These are phyloP conservation scores for Aspergillus sp. DNA, from an alignment of 2,329 filamentous ascomycete genomes.

Conservation along the genomic window DNA sequence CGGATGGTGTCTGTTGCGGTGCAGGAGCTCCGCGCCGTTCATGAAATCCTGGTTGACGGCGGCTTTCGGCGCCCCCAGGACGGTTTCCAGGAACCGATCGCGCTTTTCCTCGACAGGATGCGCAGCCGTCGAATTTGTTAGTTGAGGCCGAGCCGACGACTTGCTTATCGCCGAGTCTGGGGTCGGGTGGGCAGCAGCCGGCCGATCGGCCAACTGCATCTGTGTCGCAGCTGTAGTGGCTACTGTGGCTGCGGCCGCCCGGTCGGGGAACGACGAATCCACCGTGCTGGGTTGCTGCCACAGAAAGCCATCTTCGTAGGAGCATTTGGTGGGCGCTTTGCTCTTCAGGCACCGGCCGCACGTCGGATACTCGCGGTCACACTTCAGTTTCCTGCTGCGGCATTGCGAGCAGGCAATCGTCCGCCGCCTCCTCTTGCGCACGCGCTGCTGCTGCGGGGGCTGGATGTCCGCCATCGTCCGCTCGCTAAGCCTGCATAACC, in stretches of 20 bases:
- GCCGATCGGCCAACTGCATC: slow-evolving; percentile 23
- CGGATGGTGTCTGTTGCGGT: slow-evolving; percentile 24
- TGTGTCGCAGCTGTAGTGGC: background rate
- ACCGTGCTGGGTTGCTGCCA: slow-evolving; percentile 41
- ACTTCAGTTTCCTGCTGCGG: slow-evolving; percentile 43
- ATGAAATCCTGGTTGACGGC: slow-evolving; percentile 34
- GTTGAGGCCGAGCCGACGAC: slow-evolving; percentile 25
- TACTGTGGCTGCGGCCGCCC: slow-evolving; percentile 18
- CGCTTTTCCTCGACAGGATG: slow-evolving; percentile 26
- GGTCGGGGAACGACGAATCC: slow-evolving; percentile 25
- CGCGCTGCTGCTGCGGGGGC: slow-evolving; percentile 17
- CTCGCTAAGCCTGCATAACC: background rate
- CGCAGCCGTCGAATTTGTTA: slow-evolving; percentile 3
- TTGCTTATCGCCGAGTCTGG: slow-evolving; percentile 33
- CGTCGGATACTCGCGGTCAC: slow-evolving; percentile 43
- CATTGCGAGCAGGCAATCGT: slow-evolving; percentile 45
- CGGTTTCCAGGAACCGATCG: slow-evolving; percentile 35
- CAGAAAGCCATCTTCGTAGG: slow-evolving; percentile 42
- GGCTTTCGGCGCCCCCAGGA: slow-evolving; percentile 34
- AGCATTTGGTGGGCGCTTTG: slow-evolving; percentile 35
- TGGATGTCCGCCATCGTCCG: slow-evolving; percentile 18
- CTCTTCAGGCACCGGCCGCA: slow-evolving; percentile 42
- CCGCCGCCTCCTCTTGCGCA: slow-evolving; percentile 39
- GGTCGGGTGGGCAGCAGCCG: slow-evolving; percentile 23
- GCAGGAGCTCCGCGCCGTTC: slow-evolving; percentile 28